These are phyloP conservation scores for Botrytis squamosa DNA, from an alignment of 2,329 filamentous ascomycete genomes.

Conservation along the genomic window DNA sequence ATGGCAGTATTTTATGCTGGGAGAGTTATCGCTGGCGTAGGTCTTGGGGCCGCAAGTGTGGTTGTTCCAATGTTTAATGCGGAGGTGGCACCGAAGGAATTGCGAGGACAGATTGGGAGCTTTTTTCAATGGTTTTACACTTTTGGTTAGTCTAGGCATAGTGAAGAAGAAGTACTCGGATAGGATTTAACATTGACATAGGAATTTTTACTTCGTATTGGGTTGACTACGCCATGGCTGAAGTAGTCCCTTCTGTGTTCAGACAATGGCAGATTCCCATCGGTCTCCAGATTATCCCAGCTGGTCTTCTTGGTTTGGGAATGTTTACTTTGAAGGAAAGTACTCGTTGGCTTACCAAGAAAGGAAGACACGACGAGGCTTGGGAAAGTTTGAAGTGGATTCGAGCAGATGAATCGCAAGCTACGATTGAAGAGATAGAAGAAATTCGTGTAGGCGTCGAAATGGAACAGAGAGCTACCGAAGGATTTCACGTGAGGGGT, in stretches of 20 bases:
- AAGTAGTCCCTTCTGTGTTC: neutral
- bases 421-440: neutral
- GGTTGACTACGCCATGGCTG: conserved; percentile 24
- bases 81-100: conserved; percentile 45
- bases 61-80: conserved; percentile 46
- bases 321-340: neutral
- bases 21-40: conserved; percentile 48
- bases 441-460: conserved; percentile 39
- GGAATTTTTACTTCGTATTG: conserved; percentile 38
- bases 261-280: neutral
- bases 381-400: neutral
- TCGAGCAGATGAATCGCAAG: neutral
- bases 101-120: conserved; percentile 41
- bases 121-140: conserved; percentile 44
- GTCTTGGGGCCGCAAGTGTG: conserved; percentile 47
- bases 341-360: neutral
- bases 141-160: conserved; percentile 36
- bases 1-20: conserved; percentile 44
- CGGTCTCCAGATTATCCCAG: neutral
- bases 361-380: neutral
- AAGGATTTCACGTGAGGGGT: conserved; percentile 40
- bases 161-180: fast-evolving
- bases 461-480: conserved; percentile 47
- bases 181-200: neutral
- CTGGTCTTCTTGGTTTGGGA: neutral